Base-by-base conservation (phyloP, 78 protist species). In the Dictyostelium citrinum region DNA sequence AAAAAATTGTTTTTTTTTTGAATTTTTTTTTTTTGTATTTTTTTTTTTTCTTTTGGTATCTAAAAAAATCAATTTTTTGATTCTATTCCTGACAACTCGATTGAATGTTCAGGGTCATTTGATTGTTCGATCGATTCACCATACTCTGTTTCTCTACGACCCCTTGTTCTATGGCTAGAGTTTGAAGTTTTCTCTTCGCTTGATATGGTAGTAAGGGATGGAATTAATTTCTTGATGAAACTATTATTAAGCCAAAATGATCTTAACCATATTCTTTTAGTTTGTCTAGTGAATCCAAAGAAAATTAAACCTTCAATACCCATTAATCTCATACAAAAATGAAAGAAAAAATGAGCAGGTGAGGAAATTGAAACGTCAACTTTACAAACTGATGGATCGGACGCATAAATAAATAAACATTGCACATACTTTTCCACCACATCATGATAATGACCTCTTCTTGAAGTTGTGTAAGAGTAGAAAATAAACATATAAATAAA, bases 231-330 rank as follows among this genome's bases (percentile, higher is more conserved):
- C 24, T 24, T 24, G 5, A 64, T 27, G 3, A 64, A 64, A 27
- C 22, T 11, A 64, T 70, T 70, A 70, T 70, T 70, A 12, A 70
- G 33, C 43, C 39, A 70, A 70, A 16, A 70, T 14, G 77, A 70
- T 16, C 20, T 70, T 16, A 24, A 43, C 92, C 92, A 85, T 12
- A 85, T 85, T 41, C 45, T 74, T 77, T 43, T 74, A 6, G 78
- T 78, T 24, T 72, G 67, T 27, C 27, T 75, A 0, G 71, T 67
- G 27, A 76, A 78, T 5, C 84, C 93, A 68, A 43, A 88, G 39
- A 88, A 88, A 10, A 88, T 10, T 3, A 88, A 35, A 5, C 29
- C 31, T 17, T 88, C 93, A 8, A 88, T 45, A 14, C 85, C 93
- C 70, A 79, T n/a, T 14, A 88, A 22, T 8, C 93, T 17, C 8